Percentiles rank a stretch among this genome's conserved stretches.
These are phyloP conservation scores for Kalanchoe fedtschenkoi DNA, from an alignment of 164 flowering plant genomes.

Conservation along the genomic window DNA sequence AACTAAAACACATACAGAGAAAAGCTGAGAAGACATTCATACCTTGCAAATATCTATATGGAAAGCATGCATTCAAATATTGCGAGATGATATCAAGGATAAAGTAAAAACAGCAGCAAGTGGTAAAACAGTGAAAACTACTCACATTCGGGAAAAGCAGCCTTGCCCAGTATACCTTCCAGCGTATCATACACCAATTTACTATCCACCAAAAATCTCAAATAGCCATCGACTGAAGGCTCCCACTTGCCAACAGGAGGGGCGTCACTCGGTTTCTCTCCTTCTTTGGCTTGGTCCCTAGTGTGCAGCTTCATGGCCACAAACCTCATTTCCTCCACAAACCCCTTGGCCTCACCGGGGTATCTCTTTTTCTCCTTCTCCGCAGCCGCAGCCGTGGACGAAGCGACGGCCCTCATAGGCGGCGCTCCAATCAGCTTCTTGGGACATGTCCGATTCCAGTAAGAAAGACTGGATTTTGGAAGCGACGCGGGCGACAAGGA, in stretches of 20 bases:
- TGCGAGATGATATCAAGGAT: background rate
- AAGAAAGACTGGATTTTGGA: background rate
- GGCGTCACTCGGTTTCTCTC: conserved; percentile 59
- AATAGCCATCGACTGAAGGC: conserved; percentile 70
- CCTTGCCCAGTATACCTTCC: conserved; percentile 55
- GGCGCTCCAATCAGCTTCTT: background rate
- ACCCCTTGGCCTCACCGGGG: conserved; percentile 76
- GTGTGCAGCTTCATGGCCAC: conserved; percentile 96
- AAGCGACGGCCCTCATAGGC: background rate
- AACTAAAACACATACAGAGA: too few species aligned
- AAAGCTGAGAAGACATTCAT: too few species aligned
- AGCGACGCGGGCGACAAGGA: background rate
- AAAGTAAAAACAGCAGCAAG: background rate
- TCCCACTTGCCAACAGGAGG: conserved; percentile 62
- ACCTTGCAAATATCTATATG: too few species aligned
- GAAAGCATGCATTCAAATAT: too few species aligned
- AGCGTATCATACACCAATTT: conserved; percentile 86
- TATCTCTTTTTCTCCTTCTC: conserved; percentile 35
- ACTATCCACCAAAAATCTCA: conserved; percentile 83
- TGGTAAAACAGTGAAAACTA: too few species aligned
- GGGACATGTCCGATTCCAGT: background rate
- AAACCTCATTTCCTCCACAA: conserved; percentile 92
- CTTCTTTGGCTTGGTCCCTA: conserved; percentile 77
- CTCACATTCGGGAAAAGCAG: conserved; percentile 65
- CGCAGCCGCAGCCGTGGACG: background rate